Evolutionary conservation across 164 flowering plant species (phyloP).

Genomic region (Brasenia schreberi): DNA sequence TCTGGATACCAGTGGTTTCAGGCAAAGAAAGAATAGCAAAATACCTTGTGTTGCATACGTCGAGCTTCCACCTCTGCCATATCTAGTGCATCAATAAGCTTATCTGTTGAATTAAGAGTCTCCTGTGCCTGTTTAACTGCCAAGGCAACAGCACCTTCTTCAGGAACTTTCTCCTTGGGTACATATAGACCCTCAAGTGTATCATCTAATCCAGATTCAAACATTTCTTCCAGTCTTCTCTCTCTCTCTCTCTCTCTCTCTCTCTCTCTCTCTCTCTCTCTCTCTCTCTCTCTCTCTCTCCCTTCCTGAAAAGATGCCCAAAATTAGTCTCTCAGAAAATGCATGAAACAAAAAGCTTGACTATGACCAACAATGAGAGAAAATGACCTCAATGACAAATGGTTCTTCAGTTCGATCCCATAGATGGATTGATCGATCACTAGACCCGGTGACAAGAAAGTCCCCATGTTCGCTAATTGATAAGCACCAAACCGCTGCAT

Average conservation of each 20-base stretch:
- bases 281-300: constrained; percentile 94
- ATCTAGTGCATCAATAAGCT: constrained; percentile 77
- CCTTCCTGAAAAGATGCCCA: constrained; percentile 56
- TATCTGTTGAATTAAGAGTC: constrained; percentile 71
- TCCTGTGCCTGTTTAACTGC: constrained; percentile 90
- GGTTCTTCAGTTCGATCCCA: constrained; percentile 99
- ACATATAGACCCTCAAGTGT: constrained; percentile 53
- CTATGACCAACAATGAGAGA: background rate
- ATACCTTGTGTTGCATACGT: constrained; percentile 66
- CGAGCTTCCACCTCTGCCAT: constrained; percentile 61
- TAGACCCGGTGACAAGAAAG: constrained; percentile 85
- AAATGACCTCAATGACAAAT: constrained; percentile 76
- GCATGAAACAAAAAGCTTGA: background rate
- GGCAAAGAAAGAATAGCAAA: background rate
- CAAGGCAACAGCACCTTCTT: constrained; percentile 78
- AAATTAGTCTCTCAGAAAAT: background rate
- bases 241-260: constrained; percentile 98
- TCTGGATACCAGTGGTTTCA: background rate
- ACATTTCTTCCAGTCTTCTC: constrained; percentile 84
- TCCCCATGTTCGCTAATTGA: constrained; percentile 85
- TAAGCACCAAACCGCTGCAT: constrained; percentile 80
- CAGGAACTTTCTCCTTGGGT: constrained; percentile 72
- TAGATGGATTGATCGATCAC: constrained; percentile 87
- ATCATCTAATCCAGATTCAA: constrained; percentile 70
- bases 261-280: constrained; percentile 96